Base-by-base conservation (phyloP, 257 asterid species). In the Prunella vulgaris region DNA sequence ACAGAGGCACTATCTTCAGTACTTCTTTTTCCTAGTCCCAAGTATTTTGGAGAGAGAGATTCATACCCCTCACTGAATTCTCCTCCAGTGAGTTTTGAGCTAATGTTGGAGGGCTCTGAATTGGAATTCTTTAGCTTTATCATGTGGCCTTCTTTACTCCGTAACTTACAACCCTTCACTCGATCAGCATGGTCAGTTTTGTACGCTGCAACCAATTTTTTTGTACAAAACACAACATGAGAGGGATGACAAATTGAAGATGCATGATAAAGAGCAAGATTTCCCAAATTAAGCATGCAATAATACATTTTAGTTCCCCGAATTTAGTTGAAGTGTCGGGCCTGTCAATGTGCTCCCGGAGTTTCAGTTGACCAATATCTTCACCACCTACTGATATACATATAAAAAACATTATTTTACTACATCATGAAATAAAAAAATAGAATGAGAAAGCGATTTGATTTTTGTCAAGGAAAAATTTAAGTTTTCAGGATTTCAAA, bases 1-100 rank as follows among this genome's bases (percentile, higher is more conserved):
- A 63, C 63, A 77, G 82, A 74, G 71, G 77, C 46, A 63, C 66
- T 48, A n/a, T 74, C 83, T 17, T 86, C 97, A 15, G 46, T 69
- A 62, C 76, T 75, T 76, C 90, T 78, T 66, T 81, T 86, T 46
- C 90, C 96, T 18, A 79, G 74, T 10, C 72, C 46, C 52, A 85
- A 71, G 72, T 58, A 73, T 28, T 62, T 76, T 44, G 85, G 85
- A 79, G 88, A 80, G 74, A 72, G 78, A n/a, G 84, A 67, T 61
- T 78, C 90, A 52, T 75, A 30, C 5, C 70, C 85, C 59, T 84
- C 90, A 6, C 68, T 64, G 37, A 59, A 63, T 64, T 78, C 84
- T 68, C 78, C 83, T 58, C 71, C 83, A 33, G 74, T 60, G 10
- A 71, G 73, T 73, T 83, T 82, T 51, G 81, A 66, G 74, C 75